These are phyloP conservation scores for Cryptococcus wingfieldii DNA, from an alignment of 1,284 basidiomycete species.

Conservation along the genomic window DNA sequence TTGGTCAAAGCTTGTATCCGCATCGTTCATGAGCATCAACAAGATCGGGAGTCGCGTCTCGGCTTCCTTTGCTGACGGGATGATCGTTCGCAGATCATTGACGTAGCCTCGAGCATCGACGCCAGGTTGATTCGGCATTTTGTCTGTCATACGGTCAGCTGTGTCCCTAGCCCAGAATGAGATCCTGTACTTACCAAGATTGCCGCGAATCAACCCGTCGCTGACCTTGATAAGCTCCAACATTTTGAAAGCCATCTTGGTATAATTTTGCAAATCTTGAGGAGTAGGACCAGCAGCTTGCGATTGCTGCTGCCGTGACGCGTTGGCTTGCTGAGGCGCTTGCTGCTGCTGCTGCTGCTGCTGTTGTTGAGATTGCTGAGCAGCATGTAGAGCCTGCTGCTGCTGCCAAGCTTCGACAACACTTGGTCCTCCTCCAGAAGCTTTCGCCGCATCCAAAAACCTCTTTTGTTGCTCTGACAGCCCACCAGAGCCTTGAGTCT, in stretches of 20 bases:
- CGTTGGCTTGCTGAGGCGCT: background rate
- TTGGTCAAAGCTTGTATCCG: background rate
- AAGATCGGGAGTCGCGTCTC: conserved; percentile 12
- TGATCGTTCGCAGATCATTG: conserved; percentile 5
- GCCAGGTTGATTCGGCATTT: conserved; percentile 1
- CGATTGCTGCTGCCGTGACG: conserved; percentile 54
- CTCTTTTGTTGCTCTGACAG: conserved; percentile 23
- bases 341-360: no score
- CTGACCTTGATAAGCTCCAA: conserved; percentile 10
- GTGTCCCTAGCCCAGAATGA: background rate
- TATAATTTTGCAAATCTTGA: no score
- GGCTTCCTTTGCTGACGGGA: conserved; percentile 11
- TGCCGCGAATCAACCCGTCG: conserved; percentile 2
- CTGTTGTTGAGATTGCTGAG: background rate
- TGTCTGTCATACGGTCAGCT: conserved; percentile 4
- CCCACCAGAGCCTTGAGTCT: background rate
- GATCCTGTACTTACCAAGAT: conserved; percentile 5
- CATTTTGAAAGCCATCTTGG: conserved; percentile 1
- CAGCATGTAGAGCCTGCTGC: conserved; percentile 5
- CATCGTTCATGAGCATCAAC: conserved; percentile 15
- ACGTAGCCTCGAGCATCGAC: conserved; percentile 9
- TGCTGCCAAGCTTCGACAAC: background rate
- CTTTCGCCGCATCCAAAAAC: conserved; percentile 23
- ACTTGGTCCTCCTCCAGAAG: background rate
- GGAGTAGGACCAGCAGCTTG: background rate